Evolutionary conservation across 208 protist species (phyloP), one percentile per base, ranked within the genome.

Genomic region (Crithidia sp.): DNA sequence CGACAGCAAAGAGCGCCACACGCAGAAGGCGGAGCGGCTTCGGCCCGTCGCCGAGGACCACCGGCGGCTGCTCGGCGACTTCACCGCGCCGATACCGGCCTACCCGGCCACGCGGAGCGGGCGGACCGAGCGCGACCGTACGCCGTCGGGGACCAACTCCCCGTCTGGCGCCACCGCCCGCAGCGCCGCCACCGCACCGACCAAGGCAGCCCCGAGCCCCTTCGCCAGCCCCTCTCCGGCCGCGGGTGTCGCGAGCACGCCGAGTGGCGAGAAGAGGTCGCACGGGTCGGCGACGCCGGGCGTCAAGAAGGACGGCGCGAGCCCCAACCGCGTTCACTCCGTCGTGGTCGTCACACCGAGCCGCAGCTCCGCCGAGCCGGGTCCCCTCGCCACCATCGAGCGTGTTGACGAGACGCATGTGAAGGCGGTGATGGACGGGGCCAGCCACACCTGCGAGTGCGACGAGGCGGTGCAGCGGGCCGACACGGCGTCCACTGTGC

Each of bases 391-490:
- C 5, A 56, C 36, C 5, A 65, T 83, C 41, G 66, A 53, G 45
- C 17, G 17, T 39, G 50, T 53, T 43, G 79, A 83, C 43, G 81
- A 68, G 40, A 81, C 64, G 14, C 73, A 83, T 60, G 45, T 87
- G 8, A 67, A 8, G 14, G 19, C 39, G n/a, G 6, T 17, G 3
- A 40, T 79, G n/a, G 36, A 40, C 40, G 74, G 55, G 7, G 63
- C 13, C 12, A 43, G 10, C 28, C 74, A 67, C 13, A 17, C 13
- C 13, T 53, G 71, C 39, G 68, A 67, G 74, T 79, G 67, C 39
- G 79, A 86, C 70, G 83, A 88, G 76, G 74, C 73, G 10, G 68
- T 87, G 16, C 43, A 57, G 13, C 84, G 82, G 28, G 37, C 61
- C 5, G 67, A 77, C 62, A 17, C 53, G 12, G 19, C 69, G 12